Evolutionary conservation across 1,284 basidiomycete genomes (phyloP).

Genomic region (Trichosporon ovoides): DNA sequence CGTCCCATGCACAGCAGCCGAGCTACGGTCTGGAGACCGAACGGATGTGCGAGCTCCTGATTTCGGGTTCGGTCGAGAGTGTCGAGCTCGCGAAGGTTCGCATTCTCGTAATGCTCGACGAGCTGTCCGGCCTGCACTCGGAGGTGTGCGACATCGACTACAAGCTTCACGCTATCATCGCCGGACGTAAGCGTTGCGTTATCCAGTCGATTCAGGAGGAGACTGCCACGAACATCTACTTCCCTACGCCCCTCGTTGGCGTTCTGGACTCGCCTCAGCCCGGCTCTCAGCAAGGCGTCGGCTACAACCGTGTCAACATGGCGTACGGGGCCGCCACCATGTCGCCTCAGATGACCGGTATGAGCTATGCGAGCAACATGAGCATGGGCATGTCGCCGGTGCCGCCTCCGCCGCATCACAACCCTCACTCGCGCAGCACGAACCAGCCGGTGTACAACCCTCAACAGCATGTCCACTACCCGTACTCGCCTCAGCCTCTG

Average conservation of each 20-base stretch:
- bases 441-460: conserved; percentile 39
- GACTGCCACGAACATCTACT: conserved; percentile 93
- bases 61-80: conserved; percentile 77
- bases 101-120: conserved; percentile 88
- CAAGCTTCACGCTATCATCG: conserved; percentile 87
- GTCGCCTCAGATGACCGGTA: conserved; percentile 28
- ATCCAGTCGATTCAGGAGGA: conserved; percentile 95
- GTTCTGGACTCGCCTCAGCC: conserved; percentile 54
- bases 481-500: conserved; percentile 42
- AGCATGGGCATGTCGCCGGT: conserved; percentile 22
- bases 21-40: conserved; percentile 80
- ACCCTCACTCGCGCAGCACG: conserved; percentile 22
- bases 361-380: conserved; percentile 19
- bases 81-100: conserved; percentile 87
- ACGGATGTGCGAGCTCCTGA: conserved; percentile 82
- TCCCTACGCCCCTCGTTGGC: conserved; percentile 83
- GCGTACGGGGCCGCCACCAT: conserved; percentile 19
- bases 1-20: conserved; percentile 6
- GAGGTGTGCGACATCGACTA: conserved; percentile 92
- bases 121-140: conserved; percentile 82
- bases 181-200: conserved; percentile 78
- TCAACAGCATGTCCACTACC: conserved; percentile 44
- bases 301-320: conserved; percentile 29
- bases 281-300: conserved; percentile 29
- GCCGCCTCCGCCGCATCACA: conserved; percentile 18